Evolutionary conservation across 2,329 filamentous ascomycete species (phyloP), one percentile per base, ranked within the genome.

Genomic region (Epichloe scottii): DNA sequence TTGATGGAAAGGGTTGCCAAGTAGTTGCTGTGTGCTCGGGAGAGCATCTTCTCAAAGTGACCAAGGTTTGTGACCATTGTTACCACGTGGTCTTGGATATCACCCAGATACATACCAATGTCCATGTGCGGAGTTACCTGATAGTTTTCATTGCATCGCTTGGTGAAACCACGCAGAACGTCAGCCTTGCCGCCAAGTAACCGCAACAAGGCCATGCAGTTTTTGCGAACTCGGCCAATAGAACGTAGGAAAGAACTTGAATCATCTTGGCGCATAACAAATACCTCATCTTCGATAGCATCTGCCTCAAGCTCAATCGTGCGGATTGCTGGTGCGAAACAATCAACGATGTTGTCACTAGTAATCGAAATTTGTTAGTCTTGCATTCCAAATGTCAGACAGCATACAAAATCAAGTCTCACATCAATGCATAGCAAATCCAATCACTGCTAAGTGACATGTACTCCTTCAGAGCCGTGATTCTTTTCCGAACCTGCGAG

Each of bases 371-470:
- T 6, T 33, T 12, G 39, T 47, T 42, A 44, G 48, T n/a, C 15
- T 38, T 14, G 21, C 39, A n/a, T 34, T 26, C 17, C 17, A 4
- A 21, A 15, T 19, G 15, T 34, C 37, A 37, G 4, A 12, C 4
- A 19, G 10, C 6, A 12, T 19, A 12, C 4, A 6, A 40, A 15
- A 21, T 3, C 42, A 21, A 47, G 12, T 71, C 84, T 76, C 74
- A 89, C 84, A 98, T 97, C 63, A 98, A 77, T 42, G 93, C 93
- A 65, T 98, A 98, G 73, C 93, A 98, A 59, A 97, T 94, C 91
- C 94, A 98, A 69, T 98, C 93, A 59, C 89, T 90, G 64, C 89
- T 95, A 39, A 98, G 77, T 55, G 90, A 84, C 60, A 97, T 87
- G 63, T 96, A 97, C 63, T 98, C 93, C 63, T 95, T 91, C 51